Conservation (phyloP, 139 green algal genomes). For the Coelastrella sp. region DNA sequence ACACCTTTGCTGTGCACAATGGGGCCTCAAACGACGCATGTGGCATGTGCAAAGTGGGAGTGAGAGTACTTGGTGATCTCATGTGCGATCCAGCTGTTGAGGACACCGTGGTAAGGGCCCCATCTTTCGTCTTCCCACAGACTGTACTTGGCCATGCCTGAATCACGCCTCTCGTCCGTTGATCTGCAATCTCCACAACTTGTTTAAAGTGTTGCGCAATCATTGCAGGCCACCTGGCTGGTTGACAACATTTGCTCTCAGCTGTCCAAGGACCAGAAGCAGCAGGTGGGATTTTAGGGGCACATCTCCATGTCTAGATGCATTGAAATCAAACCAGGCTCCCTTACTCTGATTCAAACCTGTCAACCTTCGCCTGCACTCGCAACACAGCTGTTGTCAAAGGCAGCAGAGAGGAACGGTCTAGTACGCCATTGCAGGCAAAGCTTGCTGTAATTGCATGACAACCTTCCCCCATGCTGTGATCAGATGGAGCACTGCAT, state of each 20-base stretch:
- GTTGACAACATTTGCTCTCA: constrained; percentile 41
- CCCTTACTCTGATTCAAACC: no score
- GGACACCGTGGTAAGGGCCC: constrained; percentile 25
- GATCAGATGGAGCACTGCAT: neutral
- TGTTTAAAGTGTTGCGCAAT: no score
- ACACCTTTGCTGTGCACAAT: neutral
- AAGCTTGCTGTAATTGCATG: no score
- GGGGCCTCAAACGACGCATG: constrained; percentile 33
- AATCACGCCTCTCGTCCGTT: neutral
- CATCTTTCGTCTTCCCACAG: no score
- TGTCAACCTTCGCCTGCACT: neutral
- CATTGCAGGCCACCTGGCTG: constrained; percentile 19
- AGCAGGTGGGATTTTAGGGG: neutral
- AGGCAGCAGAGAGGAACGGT: no score
- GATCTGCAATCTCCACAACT: neutral
- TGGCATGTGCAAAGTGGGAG: constrained; percentile 35
- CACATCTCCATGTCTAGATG: neutral
- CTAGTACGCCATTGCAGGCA: no score
- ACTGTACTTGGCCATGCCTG: no score
- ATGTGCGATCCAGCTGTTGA: constrained; percentile 45
- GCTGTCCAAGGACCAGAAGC: constrained; percentile 34
- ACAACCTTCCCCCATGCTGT: neutral
- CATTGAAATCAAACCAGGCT: neutral
- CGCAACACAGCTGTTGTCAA: neutral
- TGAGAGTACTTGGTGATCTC: constrained; percentile 31